phyloP scores from a whole-genome alignment of 2,329 filamentous ascomycete species.

The Endoconidiophora laricicola region DNA sequence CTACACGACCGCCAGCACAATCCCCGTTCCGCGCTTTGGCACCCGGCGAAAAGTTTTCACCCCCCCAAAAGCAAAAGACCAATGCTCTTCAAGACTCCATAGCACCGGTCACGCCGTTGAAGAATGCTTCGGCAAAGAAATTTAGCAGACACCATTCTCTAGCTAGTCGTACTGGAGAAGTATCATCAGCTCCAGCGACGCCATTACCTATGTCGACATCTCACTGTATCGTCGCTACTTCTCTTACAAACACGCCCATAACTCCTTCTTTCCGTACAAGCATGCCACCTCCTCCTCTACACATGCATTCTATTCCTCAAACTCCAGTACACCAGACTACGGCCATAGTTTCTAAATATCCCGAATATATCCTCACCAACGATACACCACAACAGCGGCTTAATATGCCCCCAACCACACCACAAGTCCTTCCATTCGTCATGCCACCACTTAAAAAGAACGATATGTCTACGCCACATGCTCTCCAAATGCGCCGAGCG shows the following conservation, averaged over 20 bases:
- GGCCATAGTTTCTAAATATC: background rate
- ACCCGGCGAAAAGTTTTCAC: slow-evolving; percentile 7
- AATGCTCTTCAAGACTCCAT: background rate
- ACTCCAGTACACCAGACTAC: background rate
- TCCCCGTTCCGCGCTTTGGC: slow-evolving; percentile 3
- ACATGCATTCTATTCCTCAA: background rate
- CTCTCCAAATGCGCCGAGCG: slow-evolving; percentile 19
- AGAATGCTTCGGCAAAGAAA: background rate
- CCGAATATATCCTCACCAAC: background rate
- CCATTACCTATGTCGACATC: background rate
- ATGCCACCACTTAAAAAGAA: slow-evolving; percentile 16
- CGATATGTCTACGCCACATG: slow-evolving; percentile 18
- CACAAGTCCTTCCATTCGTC: slow-evolving; percentile 3
- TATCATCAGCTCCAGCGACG: background rate
- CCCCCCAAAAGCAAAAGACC: background rate
- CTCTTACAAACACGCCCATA: background rate
- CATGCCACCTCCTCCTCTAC: background rate
- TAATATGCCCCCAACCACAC: background rate
- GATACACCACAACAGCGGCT: background rate
- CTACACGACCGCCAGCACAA: background rate
- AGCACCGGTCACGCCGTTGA: slow-evolving; percentile 1
- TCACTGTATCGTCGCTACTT: too few relatives aligned
- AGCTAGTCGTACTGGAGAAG: background rate
- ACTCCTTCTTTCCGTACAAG: background rate
- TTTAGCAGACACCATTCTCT: background rate